Base-by-base conservation (phyloP, 116 monocot genomes). In the Zostera marina region DNA sequence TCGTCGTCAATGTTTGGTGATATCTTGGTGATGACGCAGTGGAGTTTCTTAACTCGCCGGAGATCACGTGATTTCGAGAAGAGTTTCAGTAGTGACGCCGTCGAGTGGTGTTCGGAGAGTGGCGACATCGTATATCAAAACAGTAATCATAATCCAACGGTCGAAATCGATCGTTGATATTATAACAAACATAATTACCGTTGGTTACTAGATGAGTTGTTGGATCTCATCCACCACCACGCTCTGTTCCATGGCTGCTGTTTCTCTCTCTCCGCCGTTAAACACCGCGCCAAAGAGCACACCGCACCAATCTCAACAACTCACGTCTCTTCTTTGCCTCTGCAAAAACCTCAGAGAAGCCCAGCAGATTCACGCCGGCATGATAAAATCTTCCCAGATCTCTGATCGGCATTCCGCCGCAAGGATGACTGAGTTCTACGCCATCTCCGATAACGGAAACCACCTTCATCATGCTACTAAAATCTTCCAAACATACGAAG, bases 371-470 rank as follows among this genome's bases (percentile, higher is more conserved):
- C 84, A 79, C 55, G 76, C 79, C 47, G 46, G 60, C 51, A 73
- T 79, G 61, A 5, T 76, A 61, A 84, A 84, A 54, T 66, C 79
- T 71, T 63, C 74, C 62, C 68, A 62, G 11, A 41, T 62, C 73
- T 17, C 73, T 58, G 76, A 76, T 58, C 62, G 68, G 24, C 72
- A 73, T 74, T 70, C 71, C 56, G 79, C 84, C 56, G 77, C 75
- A 59, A 76, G 71, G 42, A 55, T 80, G 54, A 42, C 66, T 42
- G 74, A 85, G 53, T 74, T 80, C 77, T 80, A 80, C 72, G 68
- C 80, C 43, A 44, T 73, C 59, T 64, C 73, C 47, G 8, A 10
- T 44, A 0, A 16, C 41, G 62, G 17, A 32, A 56, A 67, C 40
- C 23, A 20, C 60, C 69, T 77, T 53, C 52, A 52, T 47, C 23